phyloP scores from a whole-genome alignment of 768 basidiomycete species.

The Lepiota subincarnata region DNA sequence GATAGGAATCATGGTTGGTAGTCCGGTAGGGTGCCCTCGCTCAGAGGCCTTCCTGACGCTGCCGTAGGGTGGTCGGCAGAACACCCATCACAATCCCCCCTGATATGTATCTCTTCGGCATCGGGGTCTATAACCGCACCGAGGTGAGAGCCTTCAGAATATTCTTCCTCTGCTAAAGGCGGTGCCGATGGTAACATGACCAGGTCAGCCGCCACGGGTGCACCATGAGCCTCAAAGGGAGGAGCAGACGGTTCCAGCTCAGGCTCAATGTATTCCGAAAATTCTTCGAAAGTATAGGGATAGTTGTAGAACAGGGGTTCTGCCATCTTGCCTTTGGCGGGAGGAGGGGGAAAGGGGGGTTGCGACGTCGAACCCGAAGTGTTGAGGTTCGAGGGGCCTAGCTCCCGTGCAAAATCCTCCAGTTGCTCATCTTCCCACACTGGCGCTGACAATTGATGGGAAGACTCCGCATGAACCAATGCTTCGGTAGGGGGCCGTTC shows the following conservation, averaged over 20 bases:
- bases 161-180: constrained; percentile 26
- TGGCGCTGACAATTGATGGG: constrained; percentile 40
- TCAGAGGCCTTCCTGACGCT: neutral
- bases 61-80: neutral
- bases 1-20: constrained; percentile 22
- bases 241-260: constrained; percentile 39
- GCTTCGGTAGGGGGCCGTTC: constrained; percentile 45
- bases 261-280: constrained; percentile 26
- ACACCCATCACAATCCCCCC: neutral
- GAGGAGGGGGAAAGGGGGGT: constrained; percentile 39
- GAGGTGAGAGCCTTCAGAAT: constrained; percentile 9
- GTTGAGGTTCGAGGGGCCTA: constrained; percentile 6
- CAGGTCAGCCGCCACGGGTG: constrained; percentile 25
- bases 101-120: constrained; percentile 12
- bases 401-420: constrained; percentile 28
- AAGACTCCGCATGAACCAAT: constrained; percentile 14
- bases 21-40: constrained; percentile 15
- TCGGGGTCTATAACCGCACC: constrained; percentile 11
- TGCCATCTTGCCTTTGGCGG: constrained; percentile 39
- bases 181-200: constrained; percentile 47
- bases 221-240: constrained; percentile 40
- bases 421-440: constrained; percentile 49
- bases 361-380: constrained; percentile 17
- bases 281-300: constrained; percentile 36
- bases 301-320: constrained; percentile 38